A percentile compares a stretch with the other conserved stretches of the same genome.
phyloP scores from a whole-genome alignment of 2,329 filamentous ascomycete genomes.

The Colletotrichum tropicale region DNA sequence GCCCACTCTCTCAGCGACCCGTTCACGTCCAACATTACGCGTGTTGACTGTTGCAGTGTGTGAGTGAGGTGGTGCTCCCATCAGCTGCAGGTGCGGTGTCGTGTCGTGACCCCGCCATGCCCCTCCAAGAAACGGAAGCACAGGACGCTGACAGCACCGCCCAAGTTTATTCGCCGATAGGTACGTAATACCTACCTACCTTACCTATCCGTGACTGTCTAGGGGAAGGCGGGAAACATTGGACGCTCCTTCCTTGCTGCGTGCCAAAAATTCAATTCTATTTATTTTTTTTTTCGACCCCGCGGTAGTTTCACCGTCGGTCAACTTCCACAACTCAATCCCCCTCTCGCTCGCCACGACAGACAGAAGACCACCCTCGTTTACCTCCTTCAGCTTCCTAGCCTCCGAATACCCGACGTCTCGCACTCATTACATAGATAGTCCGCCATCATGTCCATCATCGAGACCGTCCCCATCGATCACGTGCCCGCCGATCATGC shows the following conservation, averaged over 20 bases:
- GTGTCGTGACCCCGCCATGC: not conserved
- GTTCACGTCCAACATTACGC: not conserved
- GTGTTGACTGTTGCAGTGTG: not conserved
- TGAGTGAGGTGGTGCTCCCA: no score
- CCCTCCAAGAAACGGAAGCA: not conserved
- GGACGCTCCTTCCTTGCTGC: not conserved
- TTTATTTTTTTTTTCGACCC: not conserved
- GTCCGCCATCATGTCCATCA: slow-evolving; percentile 29
- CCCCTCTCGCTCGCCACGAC: not conserved
- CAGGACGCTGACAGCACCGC: not conserved
- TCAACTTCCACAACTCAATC: not conserved
- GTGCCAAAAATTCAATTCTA: not conserved
- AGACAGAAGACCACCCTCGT: not conserved
- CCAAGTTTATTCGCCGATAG: not conserved
- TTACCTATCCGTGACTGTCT: not conserved
- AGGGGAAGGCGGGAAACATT: not conserved
- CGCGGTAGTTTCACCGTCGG: not conserved
- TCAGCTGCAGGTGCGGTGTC: not conserved
- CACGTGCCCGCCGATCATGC: slow-evolving; percentile 73
- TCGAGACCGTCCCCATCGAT: slow-evolving; percentile 74
- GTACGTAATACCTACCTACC: not conserved
- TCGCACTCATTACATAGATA: not conserved
- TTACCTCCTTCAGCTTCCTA: not conserved
- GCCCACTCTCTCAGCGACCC: not conserved
- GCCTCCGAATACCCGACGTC: not conserved